Percentiles rank a stretch among this genome's conserved stretches.
These are phyloP conservation scores for Candida sakaeoensis DNA, from an alignment of 805 yeast species.

Conservation along the genomic window DNA sequence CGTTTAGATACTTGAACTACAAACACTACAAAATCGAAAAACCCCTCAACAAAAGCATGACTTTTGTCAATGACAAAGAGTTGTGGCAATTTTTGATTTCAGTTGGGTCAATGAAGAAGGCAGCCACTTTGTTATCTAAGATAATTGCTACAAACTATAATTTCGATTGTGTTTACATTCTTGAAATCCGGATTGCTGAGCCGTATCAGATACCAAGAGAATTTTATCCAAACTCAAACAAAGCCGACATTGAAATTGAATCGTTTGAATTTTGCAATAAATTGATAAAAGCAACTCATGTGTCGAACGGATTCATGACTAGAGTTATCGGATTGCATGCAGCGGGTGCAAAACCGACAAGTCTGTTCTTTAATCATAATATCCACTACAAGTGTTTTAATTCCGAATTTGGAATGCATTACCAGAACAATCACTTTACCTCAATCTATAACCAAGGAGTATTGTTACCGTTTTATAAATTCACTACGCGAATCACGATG, in stretches of 20 bases:
- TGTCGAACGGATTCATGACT: slow-evolving; percentile 39
- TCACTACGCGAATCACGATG: slow-evolving; percentile 42
- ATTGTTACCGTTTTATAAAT: slow-evolving; percentile 50
- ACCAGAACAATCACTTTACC: slow-evolving; percentile 25
- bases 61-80: slow-evolving; percentile 13
- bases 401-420: slow-evolving; percentile 51
- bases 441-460: slow-evolving; percentile 45
- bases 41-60: background rate
- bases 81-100: slow-evolving; percentile 34
- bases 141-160: slow-evolving; percentile 29
- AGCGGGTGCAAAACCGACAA: slow-evolving; percentile 14
- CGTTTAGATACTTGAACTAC: slow-evolving; percentile 37
- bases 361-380: slow-evolving; percentile 28
- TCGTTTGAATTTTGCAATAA: slow-evolving; percentile 36
- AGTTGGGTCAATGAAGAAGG: slow-evolving; percentile 41
- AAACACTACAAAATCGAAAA: slow-evolving; percentile 1
- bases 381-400: slow-evolving; percentile 44
- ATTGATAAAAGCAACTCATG: slow-evolving; percentile 21
- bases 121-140: slow-evolving; percentile 39
- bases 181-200: slow-evolving; percentile 51
- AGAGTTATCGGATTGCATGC: slow-evolving; percentile 46
- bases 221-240: slow-evolving; percentile 46
- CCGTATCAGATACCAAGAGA: slow-evolving; percentile 37
- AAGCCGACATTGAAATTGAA: slow-evolving; percentile 43
- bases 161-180: slow-evolving; percentile 45